Base-by-base conservation (phyloP, 306 rosid genomes). In the Trichosanthes cucumerina region DNA sequence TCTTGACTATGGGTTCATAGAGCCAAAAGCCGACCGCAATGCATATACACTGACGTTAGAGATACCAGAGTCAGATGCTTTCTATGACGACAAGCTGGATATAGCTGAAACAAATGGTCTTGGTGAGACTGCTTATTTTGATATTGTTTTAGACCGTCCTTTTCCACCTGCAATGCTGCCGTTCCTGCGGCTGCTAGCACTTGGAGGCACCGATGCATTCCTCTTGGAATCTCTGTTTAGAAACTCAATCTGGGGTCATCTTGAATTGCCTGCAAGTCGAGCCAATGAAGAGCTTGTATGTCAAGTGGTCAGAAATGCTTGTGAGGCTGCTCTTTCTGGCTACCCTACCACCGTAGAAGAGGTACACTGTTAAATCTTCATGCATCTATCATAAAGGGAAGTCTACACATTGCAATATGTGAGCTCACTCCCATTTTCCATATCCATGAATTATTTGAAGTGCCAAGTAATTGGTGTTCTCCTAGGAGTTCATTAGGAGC, bases 211-310 rank as follows among this genome's bases (percentile, higher is more conserved):
- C 5, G 97, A 95, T 68, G 93, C 97, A 62, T 95, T 92, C 87
- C 87, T 95, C 54, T 81, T 92, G 87, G 97, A 95, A 83, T 83
- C 97, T 56, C 54, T 95, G 58, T 92, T 95, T 82, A 92, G 97
- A 80, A 90, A 89, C 87, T 31, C 92, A 33, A 36, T 91, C 12
- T 92, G 97, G 97, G 92, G 88, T 47, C 90, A 91, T 64, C 97
- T 95, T 73, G 91, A 91, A 72, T 62, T 89, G 81, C 89, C 97
- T 4, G 80, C 92, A 33, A 95, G 99, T 84, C 93, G 85, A 63
- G 93, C 85, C 88, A 92, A 95, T 8, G 99, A 95, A 85, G 99
- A 92, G 86, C 90, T 87, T 75, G 59, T 95, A 78, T 92, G 96
- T 82, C 79, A 73, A 84, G 97, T 88, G 47, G 83, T 92, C 62